Evolutionary conservation across 495 filamentous ascomycete genomes (phyloP).

Genomic region (Hypoxylon lenormandii): DNA sequence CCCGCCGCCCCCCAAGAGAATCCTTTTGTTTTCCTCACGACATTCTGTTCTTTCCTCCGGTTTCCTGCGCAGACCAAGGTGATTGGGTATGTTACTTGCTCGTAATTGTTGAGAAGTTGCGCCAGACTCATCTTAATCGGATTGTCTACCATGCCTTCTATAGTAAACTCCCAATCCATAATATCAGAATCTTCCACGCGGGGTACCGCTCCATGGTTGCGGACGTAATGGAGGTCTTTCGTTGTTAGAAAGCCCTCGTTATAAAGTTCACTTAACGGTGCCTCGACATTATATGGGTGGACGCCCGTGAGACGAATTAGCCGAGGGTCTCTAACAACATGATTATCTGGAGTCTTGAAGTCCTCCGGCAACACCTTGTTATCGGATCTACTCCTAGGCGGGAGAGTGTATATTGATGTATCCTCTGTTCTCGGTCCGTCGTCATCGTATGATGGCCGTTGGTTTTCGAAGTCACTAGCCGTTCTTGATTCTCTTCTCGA

Average conservation of each 20-base stretch:
- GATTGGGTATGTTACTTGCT: constrained; percentile 86
- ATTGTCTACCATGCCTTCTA: constrained; percentile 86
- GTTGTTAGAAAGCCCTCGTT: constrained; percentile 91
- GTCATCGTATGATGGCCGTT: constrained; percentile 20
- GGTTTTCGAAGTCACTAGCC: constrained; percentile 23
- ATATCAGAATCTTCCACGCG: constrained; percentile 77
- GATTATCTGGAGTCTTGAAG: constrained; percentile 82
- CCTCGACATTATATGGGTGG: constrained; percentile 95
- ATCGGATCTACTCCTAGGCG: constrained; percentile 73
- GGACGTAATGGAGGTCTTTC: constrained; percentile 94
- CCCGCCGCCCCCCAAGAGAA: constrained; percentile 97
- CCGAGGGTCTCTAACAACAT: constrained; percentile 87
- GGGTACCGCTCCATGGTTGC: constrained; percentile 92
- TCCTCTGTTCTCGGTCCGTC: constrained; percentile 17
- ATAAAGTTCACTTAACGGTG: constrained; percentile 82
- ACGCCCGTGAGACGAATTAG: constrained; percentile 89
- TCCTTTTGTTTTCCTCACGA: constrained; percentile 89
- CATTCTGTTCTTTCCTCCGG: constrained; percentile 92
- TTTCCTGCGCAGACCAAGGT: constrained; percentile 96
- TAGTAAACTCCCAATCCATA: constrained; percentile 82
- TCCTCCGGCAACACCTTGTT: constrained; percentile 78
- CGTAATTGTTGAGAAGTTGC: constrained; percentile 79
- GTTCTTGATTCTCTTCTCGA: constrained; percentile 42
- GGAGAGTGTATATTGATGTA: constrained; percentile 67
- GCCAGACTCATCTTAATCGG: constrained; percentile 78